phyloP scores from a whole-genome alignment of 2,329 filamentous ascomycete species.

The Sporothrix euskadiensis region DNA sequence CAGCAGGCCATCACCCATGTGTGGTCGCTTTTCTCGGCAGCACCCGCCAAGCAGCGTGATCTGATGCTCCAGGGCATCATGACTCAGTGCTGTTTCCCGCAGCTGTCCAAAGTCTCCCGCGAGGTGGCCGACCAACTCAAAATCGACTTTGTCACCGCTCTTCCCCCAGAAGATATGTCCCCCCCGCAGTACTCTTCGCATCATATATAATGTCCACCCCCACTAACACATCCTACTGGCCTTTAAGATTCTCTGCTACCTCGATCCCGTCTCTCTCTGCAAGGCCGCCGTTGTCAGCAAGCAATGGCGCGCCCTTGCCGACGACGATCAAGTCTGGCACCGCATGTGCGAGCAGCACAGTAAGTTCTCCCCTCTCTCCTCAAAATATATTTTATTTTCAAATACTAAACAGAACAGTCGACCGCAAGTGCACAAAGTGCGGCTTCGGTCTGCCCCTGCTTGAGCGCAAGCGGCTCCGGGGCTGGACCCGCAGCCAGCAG shows the following conservation, averaged over 20 bases:
- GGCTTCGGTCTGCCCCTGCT: slow-evolving; percentile 91
- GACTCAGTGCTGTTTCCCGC: slow-evolving; percentile 95
- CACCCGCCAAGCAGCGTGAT: slow-evolving; percentile 88
- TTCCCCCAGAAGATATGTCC: slow-evolving; percentile 67
- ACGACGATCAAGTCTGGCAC: slow-evolving; percentile 97
- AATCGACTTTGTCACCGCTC: slow-evolving; percentile 89
- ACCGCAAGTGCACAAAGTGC: slow-evolving; percentile 90
- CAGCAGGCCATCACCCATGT: slow-evolving; percentile 96
- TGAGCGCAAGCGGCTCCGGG: slow-evolving; percentile 82
- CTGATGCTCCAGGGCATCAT: slow-evolving; percentile 96
- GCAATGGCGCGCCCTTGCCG: slow-evolving; percentile 84
- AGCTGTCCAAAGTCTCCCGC: slow-evolving; percentile 87
- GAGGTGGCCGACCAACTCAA: slow-evolving; percentile 93
- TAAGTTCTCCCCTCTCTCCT: slow-evolving; percentile 10
- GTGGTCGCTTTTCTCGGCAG: slow-evolving; percentile 96
- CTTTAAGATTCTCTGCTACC: slow-evolving; percentile 87
- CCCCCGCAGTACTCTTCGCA: background rate
- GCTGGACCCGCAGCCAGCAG: slow-evolving; percentile 83
- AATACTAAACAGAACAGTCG: slow-evolving; percentile 47
- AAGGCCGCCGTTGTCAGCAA: slow-evolving; percentile 93
- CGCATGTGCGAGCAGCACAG: slow-evolving; percentile 93
- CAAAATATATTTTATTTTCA: background rate
- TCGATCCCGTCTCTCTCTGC: slow-evolving; percentile 92
- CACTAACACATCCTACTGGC: slow-evolving; percentile 54
- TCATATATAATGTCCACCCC: background rate